These are phyloP conservation scores for Spergularia bocconei DNA, from an alignment of 148 eudicot genomes.

Conservation along the genomic window DNA sequence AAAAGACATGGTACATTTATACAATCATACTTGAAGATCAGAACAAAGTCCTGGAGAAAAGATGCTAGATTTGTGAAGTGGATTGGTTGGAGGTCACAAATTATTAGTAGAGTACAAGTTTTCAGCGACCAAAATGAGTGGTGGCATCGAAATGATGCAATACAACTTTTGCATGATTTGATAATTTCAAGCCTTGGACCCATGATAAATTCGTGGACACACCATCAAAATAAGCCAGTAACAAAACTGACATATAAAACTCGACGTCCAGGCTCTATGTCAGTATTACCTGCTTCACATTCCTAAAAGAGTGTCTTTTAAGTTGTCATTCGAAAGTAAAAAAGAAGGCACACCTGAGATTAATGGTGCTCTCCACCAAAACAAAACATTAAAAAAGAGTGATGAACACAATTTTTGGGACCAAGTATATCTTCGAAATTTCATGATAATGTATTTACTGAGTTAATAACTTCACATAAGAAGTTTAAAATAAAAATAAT, in stretches of 20 bases:
- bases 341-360: too few species aligned
- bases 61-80: constrained; percentile 16
- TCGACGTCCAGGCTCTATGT: too few species aligned
- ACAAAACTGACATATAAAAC: background rate
- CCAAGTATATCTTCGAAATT: too few species aligned
- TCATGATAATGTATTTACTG: too few species aligned
- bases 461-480: too few species aligned
- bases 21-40: constrained; percentile 19
- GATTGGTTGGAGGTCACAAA: constrained; percentile 18
- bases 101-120: background rate
- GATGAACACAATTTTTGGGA: too few species aligned
- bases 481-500: too few species aligned
- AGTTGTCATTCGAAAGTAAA: too few species aligned
- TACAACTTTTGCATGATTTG: constrained; percentile 22
- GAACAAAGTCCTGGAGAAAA: constrained; percentile 14
- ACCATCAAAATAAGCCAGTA: constrained; percentile 7
- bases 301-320: too few species aligned
- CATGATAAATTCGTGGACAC: constrained; percentile 10
- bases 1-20: constrained; percentile 10
- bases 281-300: too few species aligned
- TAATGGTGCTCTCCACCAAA: too few species aligned
- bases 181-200: constrained; percentile 14
- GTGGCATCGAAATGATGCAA: constrained; percentile 23
- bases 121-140: constrained; percentile 24
- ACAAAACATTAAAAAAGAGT: too few species aligned